Base-by-base conservation (phyloP, 768 basidiomycete genomes). In the Russula ochroleuca region DNA sequence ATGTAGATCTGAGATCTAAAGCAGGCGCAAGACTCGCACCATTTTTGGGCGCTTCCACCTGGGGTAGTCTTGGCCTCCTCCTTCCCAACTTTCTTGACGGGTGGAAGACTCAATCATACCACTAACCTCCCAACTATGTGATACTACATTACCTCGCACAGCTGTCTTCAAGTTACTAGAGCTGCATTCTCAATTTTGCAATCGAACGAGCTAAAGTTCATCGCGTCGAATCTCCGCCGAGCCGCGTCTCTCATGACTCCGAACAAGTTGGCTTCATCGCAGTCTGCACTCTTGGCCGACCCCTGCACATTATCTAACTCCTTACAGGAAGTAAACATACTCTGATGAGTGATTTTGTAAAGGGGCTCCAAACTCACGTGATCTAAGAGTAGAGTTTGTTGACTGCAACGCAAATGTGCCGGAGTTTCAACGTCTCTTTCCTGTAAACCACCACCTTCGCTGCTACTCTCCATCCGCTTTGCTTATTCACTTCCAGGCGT, bases 401-500 rank as follows among this genome's bases (percentile, higher is more conserved):
- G 68, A 68, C 66, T 59, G 66, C 57, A 47, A 59, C 55, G 48
- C 55, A 67, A 62, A 68, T 62, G 65, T 67, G 68, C 66, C 68
- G 68, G 68, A 68, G 66, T 68, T 67, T 68, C 49, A 68, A 68
- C 68, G 60, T 67, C 68, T 67, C 68, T 68, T 67, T 48, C 50
- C 56, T 72, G 74, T 75, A 70, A 75, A 81, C 80, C 78, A 79
- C 79, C 75, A 81, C 75, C 76, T 78, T 78, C 81, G 74, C 66
- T 70, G 69, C 66, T 67, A 64, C 67, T 65, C 68, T 57, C 67
- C 65, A 52, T 69, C 68, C 59, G 58, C 68, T 58, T 25, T 41
- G 41, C 54, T 59, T 70, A 69, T 64, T 68, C 69, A 61, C 63
- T 57, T 67, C 38, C 59, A 50, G 68, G 33, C 47, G 63, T 54